Base-by-base conservation (phyloP, 139 green algal species). In the Chlamydomonas urium region DNA sequence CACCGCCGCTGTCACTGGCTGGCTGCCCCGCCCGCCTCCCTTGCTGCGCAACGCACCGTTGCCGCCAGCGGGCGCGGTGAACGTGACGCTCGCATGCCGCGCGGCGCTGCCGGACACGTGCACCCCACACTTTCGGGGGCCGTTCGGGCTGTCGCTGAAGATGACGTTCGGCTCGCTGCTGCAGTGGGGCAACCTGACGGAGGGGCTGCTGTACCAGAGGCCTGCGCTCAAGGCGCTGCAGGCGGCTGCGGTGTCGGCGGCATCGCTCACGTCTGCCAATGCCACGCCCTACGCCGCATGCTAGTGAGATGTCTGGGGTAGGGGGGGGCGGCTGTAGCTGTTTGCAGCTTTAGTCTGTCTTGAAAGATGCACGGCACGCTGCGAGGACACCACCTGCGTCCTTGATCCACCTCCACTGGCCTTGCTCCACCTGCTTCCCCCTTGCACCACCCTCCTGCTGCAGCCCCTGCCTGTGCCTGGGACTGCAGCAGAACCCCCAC, bases 151-250 rank as follows among this genome's bases (percentile, higher is more conserved):
- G 2, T 33, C 45, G 2, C 29, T 75, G 56, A 38, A 75, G 19
- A 47, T 77, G 38, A 14, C 1, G 17, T 81, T 34, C 14, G 76
- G 76, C 0, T 0, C 1, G 0, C 47, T 53, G 14, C 58, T 78
- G 56, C 2, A 35, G 6, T 81, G 76, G 76, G 45, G 28, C 32
- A 77, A 75, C 47, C 31, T 50, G 10, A 78, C 71, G 2, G 56
- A 72, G 8, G 26, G 59, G 38, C 72, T 83, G 33, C 33, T 83
- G 36, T 62, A 66, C 1, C 60, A 78, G 50, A 66, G 76, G 24
- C 65, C 76, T 2, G 19, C 72, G 14, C 37, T 65, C 1, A 38
- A 21, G 23, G 47, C 47, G 8, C 66, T 81, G 50, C 37, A 67
- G 61, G 57, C 3, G 4, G 32, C 23, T 2, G n/a, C 62, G n/a